Evolutionary conservation across 176 grass and related monocot species (phyloP).

Genomic region (Typha latifolia): DNA sequence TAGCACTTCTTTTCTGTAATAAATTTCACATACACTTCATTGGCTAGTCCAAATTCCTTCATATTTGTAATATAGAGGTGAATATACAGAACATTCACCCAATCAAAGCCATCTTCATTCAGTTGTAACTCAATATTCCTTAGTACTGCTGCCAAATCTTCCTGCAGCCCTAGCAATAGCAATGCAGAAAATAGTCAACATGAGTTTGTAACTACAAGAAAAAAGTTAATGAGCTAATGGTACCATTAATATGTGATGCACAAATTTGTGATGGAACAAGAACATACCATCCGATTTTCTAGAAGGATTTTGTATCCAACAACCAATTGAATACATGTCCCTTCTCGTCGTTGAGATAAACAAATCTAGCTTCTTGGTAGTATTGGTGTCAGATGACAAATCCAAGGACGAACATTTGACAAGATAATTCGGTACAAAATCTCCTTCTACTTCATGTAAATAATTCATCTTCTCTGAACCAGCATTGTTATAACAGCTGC

Average conservation of each 20-base stretch:
- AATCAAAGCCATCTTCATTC: constrained; percentile 56
- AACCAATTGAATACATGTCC: constrained; percentile 56
- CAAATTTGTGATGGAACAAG: neutral
- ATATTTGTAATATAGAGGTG: constrained; percentile 96
- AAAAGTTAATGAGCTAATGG: neutral
- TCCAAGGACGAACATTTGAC: constrained; percentile 19
- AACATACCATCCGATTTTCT: constrained; percentile 39
- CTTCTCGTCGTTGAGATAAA: constrained; percentile 55
- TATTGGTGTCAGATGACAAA: constrained; percentile 24
- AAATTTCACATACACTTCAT: constrained; percentile 85
- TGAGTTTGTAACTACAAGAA: constrained; percentile 7
- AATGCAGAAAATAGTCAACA: constrained; percentile 18
- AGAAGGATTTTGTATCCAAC: constrained; percentile 52
- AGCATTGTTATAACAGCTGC: constrained; percentile 10
- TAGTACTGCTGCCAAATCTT: constrained; percentile 59
- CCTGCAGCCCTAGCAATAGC: constrained; percentile 42
- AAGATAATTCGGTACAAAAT: constrained; percentile 10
- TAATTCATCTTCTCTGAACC: constrained; percentile 23
- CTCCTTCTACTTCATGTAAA: constrained; percentile 58
- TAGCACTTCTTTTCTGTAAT: constrained; percentile 78
- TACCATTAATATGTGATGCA: neutral
- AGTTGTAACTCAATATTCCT: constrained; percentile 68
- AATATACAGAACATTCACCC: constrained; percentile 83
- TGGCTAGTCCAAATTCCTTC: constrained; percentile 70
- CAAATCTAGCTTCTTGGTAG: constrained; percentile 24